These are phyloP conservation scores for Barbarea vulgaris DNA, from an alignment of 345 rosid species.

Conservation along the genomic window DNA sequence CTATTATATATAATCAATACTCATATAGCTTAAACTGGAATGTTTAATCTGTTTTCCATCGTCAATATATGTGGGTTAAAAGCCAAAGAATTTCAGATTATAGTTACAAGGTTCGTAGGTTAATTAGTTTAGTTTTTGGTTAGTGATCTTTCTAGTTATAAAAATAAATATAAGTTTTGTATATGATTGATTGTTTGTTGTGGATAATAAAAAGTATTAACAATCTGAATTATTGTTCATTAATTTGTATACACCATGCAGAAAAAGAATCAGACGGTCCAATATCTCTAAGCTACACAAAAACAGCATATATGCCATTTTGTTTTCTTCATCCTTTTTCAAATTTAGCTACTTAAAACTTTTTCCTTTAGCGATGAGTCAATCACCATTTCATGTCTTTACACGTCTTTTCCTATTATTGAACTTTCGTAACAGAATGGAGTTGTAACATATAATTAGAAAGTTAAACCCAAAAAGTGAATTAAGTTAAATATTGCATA, in stretches of 20 bases:
- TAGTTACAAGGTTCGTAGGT: neutral
- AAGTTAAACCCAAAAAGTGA: neutral
- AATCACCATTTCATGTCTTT: neutral
- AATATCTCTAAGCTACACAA: conserved; percentile 10
- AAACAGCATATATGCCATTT: conserved; percentile 16
- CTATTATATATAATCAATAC: neutral
- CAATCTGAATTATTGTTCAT: neutral
- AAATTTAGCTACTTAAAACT: neutral
- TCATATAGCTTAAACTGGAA: neutral
- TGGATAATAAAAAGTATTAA: neutral
- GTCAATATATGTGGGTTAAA: neutral
- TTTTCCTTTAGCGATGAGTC: neutral
- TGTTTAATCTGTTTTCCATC: neutral
- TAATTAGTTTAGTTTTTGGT: neutral
- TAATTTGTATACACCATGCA: neutral
- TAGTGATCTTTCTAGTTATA: neutral
- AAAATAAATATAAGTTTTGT: neutral
- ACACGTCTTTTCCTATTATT: conserved; percentile 13
- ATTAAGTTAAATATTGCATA: neutral
- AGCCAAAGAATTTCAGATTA: neutral
- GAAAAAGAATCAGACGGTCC: neutral
- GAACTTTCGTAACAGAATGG: conserved; percentile 19
- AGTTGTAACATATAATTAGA: neutral
- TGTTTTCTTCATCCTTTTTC: neutral
- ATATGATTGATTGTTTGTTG: neutral